A percentile compares a stretch with the other conserved stretches of the same genome.
These are phyloP conservation scores for Microcyclosporella mali DNA, from an alignment of 2,329 filamentous ascomycete genomes.

Conservation along the genomic window DNA sequence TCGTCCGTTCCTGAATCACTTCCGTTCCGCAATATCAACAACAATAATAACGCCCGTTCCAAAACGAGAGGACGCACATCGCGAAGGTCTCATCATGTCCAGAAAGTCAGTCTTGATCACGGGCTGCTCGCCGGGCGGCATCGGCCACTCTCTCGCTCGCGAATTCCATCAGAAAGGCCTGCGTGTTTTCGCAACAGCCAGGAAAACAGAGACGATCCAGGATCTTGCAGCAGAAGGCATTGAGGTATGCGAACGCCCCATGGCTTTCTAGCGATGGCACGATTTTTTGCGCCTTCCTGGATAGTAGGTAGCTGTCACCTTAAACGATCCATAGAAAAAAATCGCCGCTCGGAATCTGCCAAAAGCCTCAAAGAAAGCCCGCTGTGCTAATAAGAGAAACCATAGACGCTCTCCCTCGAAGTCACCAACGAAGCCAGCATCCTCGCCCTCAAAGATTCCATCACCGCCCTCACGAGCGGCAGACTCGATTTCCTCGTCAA, in stretches of 20 bases:
- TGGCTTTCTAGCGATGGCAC: too few species aligned
- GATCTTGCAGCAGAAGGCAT: conserved; percentile 47
- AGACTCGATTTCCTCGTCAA: conserved; percentile 54
- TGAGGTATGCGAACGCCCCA: conserved; percentile 27
- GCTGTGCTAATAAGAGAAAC: too few species aligned
- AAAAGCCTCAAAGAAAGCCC: too few species aligned
- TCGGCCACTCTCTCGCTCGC: conserved; percentile 53
- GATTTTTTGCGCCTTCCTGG: too few species aligned
- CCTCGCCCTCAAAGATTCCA: conserved; percentile 40
- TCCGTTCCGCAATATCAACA: background rate
- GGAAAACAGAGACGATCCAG: conserved; percentile 44
- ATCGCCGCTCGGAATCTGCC: too few species aligned
- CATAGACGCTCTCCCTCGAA: conserved; percentile 45
- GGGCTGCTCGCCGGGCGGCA: conserved; percentile 48
- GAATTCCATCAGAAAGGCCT: conserved; percentile 51
- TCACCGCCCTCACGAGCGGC: conserved; percentile 43
- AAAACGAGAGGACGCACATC: background rate
- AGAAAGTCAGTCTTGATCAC: conserved; percentile 32
- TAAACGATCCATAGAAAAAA: too few species aligned
- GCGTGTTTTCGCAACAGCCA: conserved; percentile 54
- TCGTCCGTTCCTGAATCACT: too few species aligned
- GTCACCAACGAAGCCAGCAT: conserved; percentile 49
- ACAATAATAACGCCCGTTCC: background rate
- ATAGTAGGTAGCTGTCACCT: too few species aligned
- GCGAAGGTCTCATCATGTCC: conserved; percentile 3